These are phyloP conservation scores for Musa schizocarpa DNA, from an alignment of 176 grass and related monocot genomes.

Conservation along the genomic window DNA sequence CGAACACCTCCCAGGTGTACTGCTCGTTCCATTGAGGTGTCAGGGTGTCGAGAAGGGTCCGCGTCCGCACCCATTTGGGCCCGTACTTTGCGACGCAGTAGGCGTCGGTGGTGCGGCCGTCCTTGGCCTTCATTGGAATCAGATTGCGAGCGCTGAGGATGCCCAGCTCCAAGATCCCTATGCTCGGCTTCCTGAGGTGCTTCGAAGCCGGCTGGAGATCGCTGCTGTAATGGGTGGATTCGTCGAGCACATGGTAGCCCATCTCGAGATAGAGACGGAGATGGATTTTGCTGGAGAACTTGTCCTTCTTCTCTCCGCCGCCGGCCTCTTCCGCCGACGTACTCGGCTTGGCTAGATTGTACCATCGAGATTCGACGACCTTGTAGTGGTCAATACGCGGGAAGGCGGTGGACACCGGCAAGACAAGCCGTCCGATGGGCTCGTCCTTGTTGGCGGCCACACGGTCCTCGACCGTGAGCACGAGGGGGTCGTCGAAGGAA, in stretches of 20 bases:
- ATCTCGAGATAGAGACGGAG: slow-evolving; percentile 52
- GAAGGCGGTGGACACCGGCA: slow-evolving; percentile 21
- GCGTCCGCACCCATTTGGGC: slow-evolving; percentile 65
- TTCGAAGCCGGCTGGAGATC: slow-evolving; percentile 71
- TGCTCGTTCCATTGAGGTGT: slow-evolving; percentile 63
- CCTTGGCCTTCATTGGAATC: slow-evolving; percentile 17
- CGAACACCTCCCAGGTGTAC: slow-evolving; percentile 87
- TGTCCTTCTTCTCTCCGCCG: slow-evolving; percentile 11
- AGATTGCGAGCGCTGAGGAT: slow-evolving; percentile 48
- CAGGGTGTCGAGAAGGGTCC: slow-evolving; percentile 38
- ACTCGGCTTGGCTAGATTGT: slow-evolving; percentile 30
- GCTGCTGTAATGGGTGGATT: slow-evolving; percentile 73
- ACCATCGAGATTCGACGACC: slow-evolving; percentile 42
- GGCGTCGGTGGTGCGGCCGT: slow-evolving; percentile 20
- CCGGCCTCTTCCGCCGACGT: slow-evolving; percentile 37
- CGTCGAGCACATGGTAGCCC: slow-evolving; percentile 80
- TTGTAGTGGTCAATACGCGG: slow-evolving; percentile 43
- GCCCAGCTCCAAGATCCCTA: slow-evolving; percentile 72
- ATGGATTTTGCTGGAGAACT: slow-evolving; percentile 42
- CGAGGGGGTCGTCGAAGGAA: slow-evolving; percentile 61
- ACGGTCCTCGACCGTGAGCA: slow-evolving; percentile 65
- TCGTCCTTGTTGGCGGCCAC: slow-evolving; percentile 41
- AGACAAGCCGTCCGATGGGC: slow-evolving; percentile 29
- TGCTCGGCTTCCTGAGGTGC: slow-evolving; percentile 41
- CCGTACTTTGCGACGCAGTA: slow-evolving; percentile 85